A percentile compares a stretch with the other conserved stretches of the same genome.
These are phyloP conservation scores for Aspergillus cejpii DNA, from an alignment of 2,329 filamentous ascomycete species.

Conservation along the genomic window DNA sequence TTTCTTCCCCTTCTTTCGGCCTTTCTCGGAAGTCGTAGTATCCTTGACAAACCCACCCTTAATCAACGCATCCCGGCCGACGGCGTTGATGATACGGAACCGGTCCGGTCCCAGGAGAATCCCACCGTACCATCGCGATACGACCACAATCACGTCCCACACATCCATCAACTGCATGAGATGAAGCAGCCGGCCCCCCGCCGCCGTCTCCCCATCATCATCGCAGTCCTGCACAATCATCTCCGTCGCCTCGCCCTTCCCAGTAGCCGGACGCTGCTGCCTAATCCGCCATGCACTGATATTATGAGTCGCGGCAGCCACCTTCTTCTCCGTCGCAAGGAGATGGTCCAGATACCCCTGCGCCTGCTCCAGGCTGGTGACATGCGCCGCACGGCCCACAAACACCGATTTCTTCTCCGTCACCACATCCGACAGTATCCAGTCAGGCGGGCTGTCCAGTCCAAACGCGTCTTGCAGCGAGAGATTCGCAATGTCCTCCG, in stretches of 20 bases:
- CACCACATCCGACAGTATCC: constrained; percentile 67
- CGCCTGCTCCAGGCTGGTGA: constrained; percentile 65
- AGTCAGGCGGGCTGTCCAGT: constrained; percentile 48
- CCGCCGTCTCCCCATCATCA: constrained; percentile 92
- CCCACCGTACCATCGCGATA: constrained; percentile 92
- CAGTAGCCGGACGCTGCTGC: constrained; percentile 18
- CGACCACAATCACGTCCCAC: constrained; percentile 88
- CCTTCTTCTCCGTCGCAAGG: constrained; percentile 72
- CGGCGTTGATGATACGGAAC: constrained; percentile 83
- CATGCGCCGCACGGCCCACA: constrained; percentile 65
- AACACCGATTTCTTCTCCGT: constrained; percentile 85
- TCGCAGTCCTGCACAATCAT: constrained; percentile 79
- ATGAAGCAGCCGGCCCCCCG: constrained; percentile 76
- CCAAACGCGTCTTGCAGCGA: constrained; percentile 26
- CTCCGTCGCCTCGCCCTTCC: constrained; percentile 34
- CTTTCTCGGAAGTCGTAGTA: constrained; percentile 44
- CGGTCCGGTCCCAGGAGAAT: constrained; percentile 80
- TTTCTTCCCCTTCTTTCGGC: constrained; percentile 49
- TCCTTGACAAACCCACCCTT: constrained; percentile 64
- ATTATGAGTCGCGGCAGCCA: constrained; percentile 85
- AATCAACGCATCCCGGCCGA: constrained; percentile 76
- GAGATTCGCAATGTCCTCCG: constrained; percentile 22
- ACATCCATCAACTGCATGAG: constrained; percentile 92
- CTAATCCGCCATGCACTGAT: constrained; percentile 90
- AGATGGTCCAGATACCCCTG: constrained; percentile 66